Evolutionary conservation across 768 basidiomycete species (phyloP), one percentile per base, ranked within the genome.

Genomic region (Lactarius akahatsu): DNA sequence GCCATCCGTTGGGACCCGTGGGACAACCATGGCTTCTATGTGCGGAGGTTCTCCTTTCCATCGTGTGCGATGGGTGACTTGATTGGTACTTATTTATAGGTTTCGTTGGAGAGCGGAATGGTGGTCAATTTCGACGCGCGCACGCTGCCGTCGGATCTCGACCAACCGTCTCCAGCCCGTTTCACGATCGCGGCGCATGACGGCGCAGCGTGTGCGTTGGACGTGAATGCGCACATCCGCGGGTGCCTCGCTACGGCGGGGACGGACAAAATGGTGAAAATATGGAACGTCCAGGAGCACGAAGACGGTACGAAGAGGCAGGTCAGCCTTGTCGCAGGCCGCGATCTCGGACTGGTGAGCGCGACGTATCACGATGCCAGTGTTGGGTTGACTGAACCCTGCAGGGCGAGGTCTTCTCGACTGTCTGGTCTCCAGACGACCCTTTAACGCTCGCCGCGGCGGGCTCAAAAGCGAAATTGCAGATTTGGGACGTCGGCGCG

Each of bases 131-230:
- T 91, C 72, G 96, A 99, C 74, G 90, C 88, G 4, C 87, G 96
- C 66, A 88, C 89, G 9, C 80, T 97, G 9, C 86, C 94, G 15
- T 85, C 88, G 6, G 81, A 88, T 71, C 77, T 88, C 23, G 80
- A 82, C 63, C 74, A 77, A 8, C 84, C 88, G 1, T 88, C 87
- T 2, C 87, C 86, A 0, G 85, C 89, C 11, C 86, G 86, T 41
- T 98, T 95, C 79, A 98, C 94, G 5, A 80, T 99, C 16, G 86
- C 92, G 9, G 96, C 97, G 0, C 97, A 99, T 76, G 92, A 98
- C 68, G 94, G 94, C 20, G 88, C 94, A 0, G 89, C 86, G 15
- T 92, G 93, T 2, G 88, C 92, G 1, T 80, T 99, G 56, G 97
- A 98, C 75, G 83, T 98, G 69, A 97, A 94, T 74, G 88, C 94